Evolutionary conservation across 140 eudicot species (phyloP), one percentile per base, ranked within the genome.

Genomic region (Senecio squalidus): DNA sequence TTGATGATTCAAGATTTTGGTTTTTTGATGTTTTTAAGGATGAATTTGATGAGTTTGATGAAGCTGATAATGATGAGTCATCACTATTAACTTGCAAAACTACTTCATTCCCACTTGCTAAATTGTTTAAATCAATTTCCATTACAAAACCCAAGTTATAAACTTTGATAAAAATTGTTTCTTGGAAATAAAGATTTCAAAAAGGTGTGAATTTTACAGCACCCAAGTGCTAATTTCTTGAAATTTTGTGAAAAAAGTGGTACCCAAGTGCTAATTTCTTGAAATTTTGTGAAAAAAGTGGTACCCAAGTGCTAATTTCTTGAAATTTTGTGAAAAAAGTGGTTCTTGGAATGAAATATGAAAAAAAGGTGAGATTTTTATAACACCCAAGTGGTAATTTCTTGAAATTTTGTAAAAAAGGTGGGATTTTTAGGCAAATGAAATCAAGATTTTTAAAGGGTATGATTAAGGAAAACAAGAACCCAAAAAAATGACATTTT

Each of bases 51-150:
- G 80, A 76, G 30, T 76, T 82, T 74, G 95, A 79, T 10, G 90
- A 76, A 34, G 70, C 68, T 16, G 84, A 85, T 36, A 64, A 47
- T 46, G 77, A 55, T 30, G 86, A 82, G 25, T 55, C 84, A 33
- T 30, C 60, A 33, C 57, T 70, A 22, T 61, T 23, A 41, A 40
- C 63, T 66, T 41, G 66, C 64, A 56, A 69, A 75, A 64, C 80
- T 66, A 71, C 84, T 75, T 73, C 90, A 82, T 27, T 44, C 79
- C 64, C 83, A 45, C 28, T 62, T 9, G 38, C 79, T 27, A 75
- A 81, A 82, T 82, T 86, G 68, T 90, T 90, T 75, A 90, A 73
- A 83, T 90, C 97, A 86, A 90, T 75, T 76, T 90, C 97, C 97
- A 90, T 90, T 26, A 40, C 71, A 43, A 50, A 62, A n/a, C 45